Conservation (phyloP, 352 stramenopile genomes). For the Globisporangium sylvaticum region DNA sequence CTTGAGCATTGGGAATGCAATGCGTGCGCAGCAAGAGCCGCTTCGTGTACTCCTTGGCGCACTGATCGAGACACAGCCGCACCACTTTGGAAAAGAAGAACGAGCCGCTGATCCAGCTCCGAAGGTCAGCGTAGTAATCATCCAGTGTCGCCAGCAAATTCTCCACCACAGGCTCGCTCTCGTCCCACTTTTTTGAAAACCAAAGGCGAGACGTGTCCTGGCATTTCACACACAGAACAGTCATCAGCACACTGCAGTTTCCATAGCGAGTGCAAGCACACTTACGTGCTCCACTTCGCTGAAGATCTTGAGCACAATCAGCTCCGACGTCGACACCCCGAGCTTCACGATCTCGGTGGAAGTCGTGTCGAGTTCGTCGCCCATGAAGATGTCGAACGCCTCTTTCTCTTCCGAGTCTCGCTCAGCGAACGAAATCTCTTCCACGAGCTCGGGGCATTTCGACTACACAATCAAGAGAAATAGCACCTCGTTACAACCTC, state of each 20-base stretch:
- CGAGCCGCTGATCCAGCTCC: slow-evolving; percentile 69
- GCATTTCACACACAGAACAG: background rate
- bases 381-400: slow-evolving; percentile 72
- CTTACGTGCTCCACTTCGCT: slow-evolving; percentile 68
- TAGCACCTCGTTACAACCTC: background rate
- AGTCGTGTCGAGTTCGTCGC: slow-evolving; percentile 64
- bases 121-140: slow-evolving; percentile 72
- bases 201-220: slow-evolving; percentile 70
- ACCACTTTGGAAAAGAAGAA: slow-evolving; percentile 87
- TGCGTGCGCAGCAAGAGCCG: slow-evolving; percentile 54
- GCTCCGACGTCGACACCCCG: slow-evolving; percentile 53
- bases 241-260: slow-evolving; percentile 1
- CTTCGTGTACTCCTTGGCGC: slow-evolving; percentile 60
- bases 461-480: slow-evolving; percentile 21
- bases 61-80: slow-evolving; percentile 65
- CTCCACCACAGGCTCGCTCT: slow-evolving; percentile 68
- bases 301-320: slow-evolving; percentile 78
- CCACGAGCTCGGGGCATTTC: slow-evolving; percentile 78
- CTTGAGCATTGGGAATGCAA: slow-evolving; percentile 41
- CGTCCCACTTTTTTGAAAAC: slow-evolving; percentile 85
- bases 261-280: background rate
- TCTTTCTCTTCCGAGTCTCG: slow-evolving; percentile 69
- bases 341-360: slow-evolving; percentile 81
- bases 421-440: slow-evolving; percentile 81
- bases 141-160: slow-evolving; percentile 71